Conservation (phyloP, 2,329 filamentous ascomycete genomes). For the Claviceps spartinae region DNA sequence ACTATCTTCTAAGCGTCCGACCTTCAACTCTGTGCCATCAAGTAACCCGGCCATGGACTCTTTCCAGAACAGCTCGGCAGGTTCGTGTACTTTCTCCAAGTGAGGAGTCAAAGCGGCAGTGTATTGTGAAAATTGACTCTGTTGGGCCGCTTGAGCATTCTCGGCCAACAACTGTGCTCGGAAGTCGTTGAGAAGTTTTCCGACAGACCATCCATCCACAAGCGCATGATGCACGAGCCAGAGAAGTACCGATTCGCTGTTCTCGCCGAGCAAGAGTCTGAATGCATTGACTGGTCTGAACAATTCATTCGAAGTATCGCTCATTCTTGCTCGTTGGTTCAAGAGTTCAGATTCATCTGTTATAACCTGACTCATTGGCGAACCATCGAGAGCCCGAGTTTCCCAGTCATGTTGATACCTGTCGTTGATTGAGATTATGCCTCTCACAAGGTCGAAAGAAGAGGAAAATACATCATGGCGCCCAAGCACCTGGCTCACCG, state of each 20-base stretch:
- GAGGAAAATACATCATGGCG: neutral
- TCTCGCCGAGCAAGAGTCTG: neutral
- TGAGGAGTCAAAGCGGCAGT: neutral
- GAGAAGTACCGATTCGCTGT: neutral
- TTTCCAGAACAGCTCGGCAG: neutral
- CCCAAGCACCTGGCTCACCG: neutral
- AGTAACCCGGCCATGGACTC: neutral
- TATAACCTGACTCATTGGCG: neutral
- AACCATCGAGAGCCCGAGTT: neutral
- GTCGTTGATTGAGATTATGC: neutral
- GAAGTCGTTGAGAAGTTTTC: neutral
- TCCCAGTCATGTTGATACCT: neutral
- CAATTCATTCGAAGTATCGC: neutral
- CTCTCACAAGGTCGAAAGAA: neutral
- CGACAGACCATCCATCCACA: neutral
- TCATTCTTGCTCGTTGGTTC: neutral
- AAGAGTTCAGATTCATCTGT: neutral
- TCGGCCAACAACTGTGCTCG: neutral
- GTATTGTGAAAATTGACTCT: neutral
- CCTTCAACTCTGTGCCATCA: neutral
- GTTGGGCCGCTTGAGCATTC: neutral
- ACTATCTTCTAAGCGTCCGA: neutral
- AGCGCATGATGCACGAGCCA: neutral
- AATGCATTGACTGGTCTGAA: neutral
- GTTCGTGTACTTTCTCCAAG: neutral